phyloP scores from a whole-genome alignment of 176 grass and related monocot genomes.

The Oryza glumipatula region DNA sequence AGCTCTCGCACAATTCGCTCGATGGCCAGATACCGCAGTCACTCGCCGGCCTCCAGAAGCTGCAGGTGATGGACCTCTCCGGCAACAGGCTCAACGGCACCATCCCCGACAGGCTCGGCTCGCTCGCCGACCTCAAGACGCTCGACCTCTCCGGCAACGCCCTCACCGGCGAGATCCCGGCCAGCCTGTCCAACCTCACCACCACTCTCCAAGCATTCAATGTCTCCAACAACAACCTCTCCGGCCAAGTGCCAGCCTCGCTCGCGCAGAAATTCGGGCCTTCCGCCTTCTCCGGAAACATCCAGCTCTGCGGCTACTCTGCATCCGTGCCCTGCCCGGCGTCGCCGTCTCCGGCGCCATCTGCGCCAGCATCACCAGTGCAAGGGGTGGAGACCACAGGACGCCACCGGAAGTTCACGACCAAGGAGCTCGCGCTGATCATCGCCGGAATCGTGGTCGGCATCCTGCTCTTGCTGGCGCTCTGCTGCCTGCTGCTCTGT shows the following conservation, averaged over 20 bases:
- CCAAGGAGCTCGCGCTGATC: conserved; percentile 62
- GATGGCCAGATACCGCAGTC: conserved; percentile 47
- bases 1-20: conserved; percentile 53
- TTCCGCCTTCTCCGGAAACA: conserved; percentile 61
- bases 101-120: conserved; percentile 51
- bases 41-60: conserved; percentile 27
- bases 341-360: not conserved
- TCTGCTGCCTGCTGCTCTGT: conserved; percentile 75
- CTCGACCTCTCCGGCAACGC: conserved; percentile 72
- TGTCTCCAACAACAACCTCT: conserved; percentile 80
- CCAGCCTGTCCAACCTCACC: conserved; percentile 62
- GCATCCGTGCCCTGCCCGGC: conserved; percentile 47
- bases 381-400: not conserved
- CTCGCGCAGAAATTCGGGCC: conserved; percentile 63
- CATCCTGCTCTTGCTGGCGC: conserved; percentile 52
- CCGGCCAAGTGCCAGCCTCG: conserved; percentile 52
- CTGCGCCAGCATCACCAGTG: conserved; percentile 27
- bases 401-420: conserved; percentile 28
- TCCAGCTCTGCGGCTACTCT: conserved; percentile 71
- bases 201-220: conserved; percentile 51
- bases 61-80: conserved; percentile 52
- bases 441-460: conserved; percentile 45
- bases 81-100: conserved; percentile 55
- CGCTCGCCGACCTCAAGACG: conserved; percentile 51
- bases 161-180: conserved; percentile 58